A percentile compares a stretch with the other conserved stretches of the same genome.
These are phyloP conservation scores for Naumovozyma dairenensis DNA, from an alignment of 805 yeast species.

Conservation along the genomic window DNA sequence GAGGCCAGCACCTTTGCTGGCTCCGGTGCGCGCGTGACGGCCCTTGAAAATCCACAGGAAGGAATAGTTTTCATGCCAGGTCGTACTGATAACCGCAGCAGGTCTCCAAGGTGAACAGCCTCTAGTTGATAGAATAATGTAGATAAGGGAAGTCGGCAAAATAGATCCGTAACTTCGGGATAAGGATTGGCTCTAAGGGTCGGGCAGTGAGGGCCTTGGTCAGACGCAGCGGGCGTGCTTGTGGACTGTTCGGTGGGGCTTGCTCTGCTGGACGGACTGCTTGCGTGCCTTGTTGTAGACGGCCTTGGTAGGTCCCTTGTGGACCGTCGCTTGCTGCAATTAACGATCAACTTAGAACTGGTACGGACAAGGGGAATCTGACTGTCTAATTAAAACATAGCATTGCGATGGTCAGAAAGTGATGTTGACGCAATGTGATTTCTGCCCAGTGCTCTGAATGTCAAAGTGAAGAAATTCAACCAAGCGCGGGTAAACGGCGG, in stretches of 20 bases:
- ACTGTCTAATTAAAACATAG: conserved; percentile 38
- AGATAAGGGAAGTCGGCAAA: conserved; percentile 38
- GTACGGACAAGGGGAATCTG: conserved; percentile 33
- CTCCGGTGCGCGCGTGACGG: conserved; percentile 35
- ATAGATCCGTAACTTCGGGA: conserved; percentile 37
- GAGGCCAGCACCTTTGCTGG: conserved; percentile 31
- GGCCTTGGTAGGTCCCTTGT: conserved; percentile 23
- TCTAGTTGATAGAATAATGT: conserved; percentile 36
- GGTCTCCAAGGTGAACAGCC: conserved; percentile 40
- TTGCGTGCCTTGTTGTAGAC: conserved; percentile 22
- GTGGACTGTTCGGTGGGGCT: conserved; percentile 21
- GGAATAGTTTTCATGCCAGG: conserved; percentile 34
- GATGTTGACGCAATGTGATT: conserved; percentile 38
- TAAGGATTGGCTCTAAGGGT: conserved; percentile 36
- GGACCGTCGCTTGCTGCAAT: conserved; percentile 25
- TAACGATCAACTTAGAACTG: conserved; percentile 25
- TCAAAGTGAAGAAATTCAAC: conserved; percentile 36
- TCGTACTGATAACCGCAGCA: conserved; percentile 38
- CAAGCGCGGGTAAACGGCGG: conserved; percentile 40
- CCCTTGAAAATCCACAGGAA: conserved; percentile 35
- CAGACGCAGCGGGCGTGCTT: conserved; percentile 28
- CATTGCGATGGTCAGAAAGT: conserved; percentile 38
- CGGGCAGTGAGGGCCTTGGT: conserved; percentile 32
- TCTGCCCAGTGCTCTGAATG: conserved; percentile 34
- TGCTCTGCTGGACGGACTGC: conserved; percentile 21